Percentiles rank a stretch among this genome's conserved stretches.
These are phyloP conservation scores for Saccharomycopsis lassenensis DNA, from an alignment of 805 yeast genomes.

Conservation along the genomic window DNA sequence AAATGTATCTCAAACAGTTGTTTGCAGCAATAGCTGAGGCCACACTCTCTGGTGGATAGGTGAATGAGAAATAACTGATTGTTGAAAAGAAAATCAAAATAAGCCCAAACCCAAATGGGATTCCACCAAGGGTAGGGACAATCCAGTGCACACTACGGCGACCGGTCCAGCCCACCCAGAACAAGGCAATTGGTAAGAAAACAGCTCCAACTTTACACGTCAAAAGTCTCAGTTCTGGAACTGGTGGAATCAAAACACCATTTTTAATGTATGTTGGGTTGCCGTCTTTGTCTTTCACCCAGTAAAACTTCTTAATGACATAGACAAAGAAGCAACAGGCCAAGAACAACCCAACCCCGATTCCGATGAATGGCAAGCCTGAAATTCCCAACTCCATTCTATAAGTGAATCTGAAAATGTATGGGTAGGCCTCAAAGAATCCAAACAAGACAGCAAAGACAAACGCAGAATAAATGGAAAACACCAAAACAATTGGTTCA, in stretches of 20 bases:
- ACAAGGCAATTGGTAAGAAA: constrained; percentile 54
- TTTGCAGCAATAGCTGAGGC: constrained; percentile 91
- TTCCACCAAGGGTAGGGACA: constrained; percentile 66
- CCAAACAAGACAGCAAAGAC: constrained; percentile 71
- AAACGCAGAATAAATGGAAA: constrained; percentile 61
- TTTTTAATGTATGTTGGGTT: constrained; percentile 41
- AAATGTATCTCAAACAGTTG: constrained; percentile 60
- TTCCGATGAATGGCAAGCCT: constrained; percentile 62
- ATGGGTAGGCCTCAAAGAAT: constrained; percentile 70
- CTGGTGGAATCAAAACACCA: constrained; percentile 42
- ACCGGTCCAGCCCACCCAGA: constrained; percentile 80
- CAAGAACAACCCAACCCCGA: constrained; percentile 52
- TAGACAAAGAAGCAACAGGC: constrained; percentile 44
- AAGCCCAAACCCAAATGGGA: constrained; percentile 67
- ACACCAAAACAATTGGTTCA: constrained; percentile 66
- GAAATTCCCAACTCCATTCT: constrained; percentile 48
- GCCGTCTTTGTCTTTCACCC: constrained; percentile 53
- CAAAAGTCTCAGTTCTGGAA: constrained; percentile 51
- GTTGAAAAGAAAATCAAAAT: constrained; percentile 62
- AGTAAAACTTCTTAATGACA: constrained; percentile 38
- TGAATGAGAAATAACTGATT: constrained; percentile 55
- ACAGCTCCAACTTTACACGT: constrained; percentile 59
- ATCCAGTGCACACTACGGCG: constrained; percentile 57
- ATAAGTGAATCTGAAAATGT: constrained; percentile 59
- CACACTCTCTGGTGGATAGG: constrained; percentile 64